phyloP scores from a whole-genome alignment of 306 rosid species.

The Vicia sativa region DNA sequence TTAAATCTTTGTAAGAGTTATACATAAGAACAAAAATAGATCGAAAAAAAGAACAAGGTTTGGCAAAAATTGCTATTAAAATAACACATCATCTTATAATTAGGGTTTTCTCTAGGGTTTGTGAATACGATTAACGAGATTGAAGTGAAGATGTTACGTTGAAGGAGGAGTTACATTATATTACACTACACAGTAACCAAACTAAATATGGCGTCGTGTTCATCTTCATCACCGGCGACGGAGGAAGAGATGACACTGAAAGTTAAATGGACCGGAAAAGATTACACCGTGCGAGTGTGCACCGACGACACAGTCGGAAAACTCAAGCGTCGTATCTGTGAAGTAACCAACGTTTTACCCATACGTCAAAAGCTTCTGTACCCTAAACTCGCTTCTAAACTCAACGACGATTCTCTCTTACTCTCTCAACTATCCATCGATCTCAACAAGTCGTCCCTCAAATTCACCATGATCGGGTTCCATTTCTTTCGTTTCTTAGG shows the following conservation, averaged over 20 bases:
- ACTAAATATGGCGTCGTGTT: conserved; percentile 50
- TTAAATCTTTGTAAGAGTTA: no score
- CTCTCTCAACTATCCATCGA: conserved; percentile 76
- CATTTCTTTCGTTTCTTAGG: background rate
- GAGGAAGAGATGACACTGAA: conserved; percentile 73
- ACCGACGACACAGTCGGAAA: conserved; percentile 83
- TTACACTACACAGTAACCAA: background rate
- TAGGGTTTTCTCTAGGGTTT: no score
- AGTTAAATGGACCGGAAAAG: conserved; percentile 92
- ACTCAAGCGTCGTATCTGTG: conserved; percentile 93
- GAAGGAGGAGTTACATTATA: background rate
- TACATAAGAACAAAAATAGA: no score
- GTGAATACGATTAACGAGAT: no score
- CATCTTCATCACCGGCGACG: conserved; percentile 35
- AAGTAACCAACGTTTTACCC: conserved; percentile 80
- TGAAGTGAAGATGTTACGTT: background rate
- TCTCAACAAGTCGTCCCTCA: conserved; percentile 54
- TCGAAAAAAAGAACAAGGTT: no score
- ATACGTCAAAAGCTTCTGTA: conserved; percentile 89
- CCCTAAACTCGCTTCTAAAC: conserved; percentile 81
- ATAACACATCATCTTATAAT: no score
- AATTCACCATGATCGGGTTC: conserved; percentile 89
- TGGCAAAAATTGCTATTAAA: no score
- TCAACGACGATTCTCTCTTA: conserved; percentile 76
- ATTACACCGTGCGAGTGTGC: conserved; percentile 82